phyloP scores from a whole-genome alignment of 805 yeast genomes.

The Lipomyces mesembrius region DNA sequence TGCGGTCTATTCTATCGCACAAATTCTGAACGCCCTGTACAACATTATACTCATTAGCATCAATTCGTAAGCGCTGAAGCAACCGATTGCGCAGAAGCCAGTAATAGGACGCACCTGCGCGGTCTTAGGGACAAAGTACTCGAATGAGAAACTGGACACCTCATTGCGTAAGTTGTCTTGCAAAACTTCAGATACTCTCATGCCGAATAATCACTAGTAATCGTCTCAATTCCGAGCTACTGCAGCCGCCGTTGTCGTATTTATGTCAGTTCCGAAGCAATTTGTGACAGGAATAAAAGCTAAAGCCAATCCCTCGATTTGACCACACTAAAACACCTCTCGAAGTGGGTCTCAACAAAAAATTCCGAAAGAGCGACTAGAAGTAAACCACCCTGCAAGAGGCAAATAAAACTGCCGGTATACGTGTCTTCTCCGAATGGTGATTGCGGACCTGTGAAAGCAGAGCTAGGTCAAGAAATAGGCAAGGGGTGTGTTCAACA shows the following conservation, averaged over 20 bases:
- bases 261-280: neutral
- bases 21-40: slow-evolving; percentile 91
- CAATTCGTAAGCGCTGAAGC: neutral
- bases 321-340: neutral
- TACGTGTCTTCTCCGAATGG: neutral
- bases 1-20: slow-evolving; percentile 96
- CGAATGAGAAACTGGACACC: slow-evolving; percentile 84
- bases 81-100: neutral
- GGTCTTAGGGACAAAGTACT: slow-evolving; percentile 96
- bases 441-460: neutral
- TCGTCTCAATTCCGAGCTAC: neutral
- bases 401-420: neutral
- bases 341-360: neutral
- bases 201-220: slow-evolving; percentile 5
- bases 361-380: neutral
- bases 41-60: neutral
- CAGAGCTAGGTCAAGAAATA: neutral
- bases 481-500: neutral
- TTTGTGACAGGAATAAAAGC: neutral
- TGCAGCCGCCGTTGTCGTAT: neutral
- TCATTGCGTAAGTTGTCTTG: slow-evolving; percentile 38
- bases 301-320: neutral
- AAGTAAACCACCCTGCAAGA: neutral
- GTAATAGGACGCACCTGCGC: slow-evolving; percentile 46
- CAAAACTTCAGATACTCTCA: slow-evolving; percentile 29